phyloP scores from a whole-genome alignment of 208 protist species.

The Trypanosoma melophagium region DNA sequence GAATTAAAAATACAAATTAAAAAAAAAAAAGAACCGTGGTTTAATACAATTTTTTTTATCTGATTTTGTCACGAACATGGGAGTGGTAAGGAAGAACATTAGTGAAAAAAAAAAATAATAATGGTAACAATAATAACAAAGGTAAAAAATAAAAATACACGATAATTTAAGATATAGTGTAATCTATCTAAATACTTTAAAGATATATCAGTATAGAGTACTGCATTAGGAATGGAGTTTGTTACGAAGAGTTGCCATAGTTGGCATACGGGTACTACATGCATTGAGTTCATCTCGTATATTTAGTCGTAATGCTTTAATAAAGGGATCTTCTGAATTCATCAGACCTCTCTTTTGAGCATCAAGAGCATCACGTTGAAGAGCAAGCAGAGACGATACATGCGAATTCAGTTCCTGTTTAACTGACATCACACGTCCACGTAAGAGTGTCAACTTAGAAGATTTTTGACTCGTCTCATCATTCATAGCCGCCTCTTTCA shows the following conservation, averaged over 20 bases:
- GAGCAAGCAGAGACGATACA: constrained; percentile 9
- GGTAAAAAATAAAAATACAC: no score
- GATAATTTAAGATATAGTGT: no score
- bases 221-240: neutral
- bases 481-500: neutral
- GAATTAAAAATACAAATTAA: no score
- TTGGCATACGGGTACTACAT: neutral
- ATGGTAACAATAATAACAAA: no score
- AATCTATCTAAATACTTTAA: no score
- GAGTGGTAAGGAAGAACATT: no score
- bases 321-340: neutral
- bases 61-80: no score
- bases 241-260: neutral
- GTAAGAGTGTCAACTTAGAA: constrained; percentile 4
- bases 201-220: neutral
- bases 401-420: constrained; percentile 10
- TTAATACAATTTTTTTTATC: no score
- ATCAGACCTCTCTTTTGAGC: constrained; percentile 14
- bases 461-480: neutral
- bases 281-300: constrained; percentile 19
- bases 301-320: constrained; percentile 3
- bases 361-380: constrained; percentile 15
- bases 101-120: no score
- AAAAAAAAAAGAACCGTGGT: no score
- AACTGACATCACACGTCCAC: neutral